A percentile compares a stretch with the other conserved stretches of the same genome.
These are phyloP conservation scores for Podila epicladia DNA, from an alignment of 192 early-diverging fungal species.

Conservation along the genomic window DNA sequence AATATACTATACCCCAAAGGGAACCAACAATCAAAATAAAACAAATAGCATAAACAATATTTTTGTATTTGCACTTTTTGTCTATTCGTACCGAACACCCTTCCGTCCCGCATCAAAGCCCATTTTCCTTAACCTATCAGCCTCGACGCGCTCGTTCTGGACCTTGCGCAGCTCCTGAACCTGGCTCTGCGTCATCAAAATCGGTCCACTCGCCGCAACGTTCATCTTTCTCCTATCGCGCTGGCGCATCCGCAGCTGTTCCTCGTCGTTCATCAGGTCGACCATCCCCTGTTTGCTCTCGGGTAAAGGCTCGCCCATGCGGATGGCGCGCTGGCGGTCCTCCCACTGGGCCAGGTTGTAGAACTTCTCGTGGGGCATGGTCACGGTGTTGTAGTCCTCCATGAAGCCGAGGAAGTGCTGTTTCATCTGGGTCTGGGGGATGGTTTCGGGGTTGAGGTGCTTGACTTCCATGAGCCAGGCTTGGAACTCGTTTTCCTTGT, in stretches of 20 bases:
- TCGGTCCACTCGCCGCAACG: slow-evolving; percentile 7
- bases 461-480: slow-evolving; percentile 68
- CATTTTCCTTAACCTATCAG: slow-evolving; percentile 61
- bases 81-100: slow-evolving; percentile 61
- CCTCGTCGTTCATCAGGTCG: slow-evolving; percentile 63
- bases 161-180: slow-evolving; percentile 57
- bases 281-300: slow-evolving; percentile 22
- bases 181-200: slow-evolving; percentile 54
- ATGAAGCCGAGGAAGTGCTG: slow-evolving; percentile 65
- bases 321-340: slow-evolving; percentile 51
- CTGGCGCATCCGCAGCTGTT: slow-evolving; percentile 52
- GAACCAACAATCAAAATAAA: slow-evolving; percentile 24
- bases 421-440: slow-evolving; percentile 60
- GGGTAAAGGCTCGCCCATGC: slow-evolving; percentile 54
- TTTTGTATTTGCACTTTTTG: not conserved
- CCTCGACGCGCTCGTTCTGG: slow-evolving; percentile 57
- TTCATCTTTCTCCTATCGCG: slow-evolving; percentile 28
- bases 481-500: slow-evolving; percentile 60
- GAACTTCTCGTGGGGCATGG: slow-evolving; percentile 70
- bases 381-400: slow-evolving; percentile 72
- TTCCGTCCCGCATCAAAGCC: slow-evolving; percentile 61
- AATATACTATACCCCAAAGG: not conserved
- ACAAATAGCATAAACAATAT: not conserved
- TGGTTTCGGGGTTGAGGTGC: slow-evolving; percentile 54
- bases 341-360: slow-evolving; percentile 66